These are phyloP conservation scores for Fraxinus cuspidata DNA, from an alignment of 257 asterid genomes.

Conservation along the genomic window DNA sequence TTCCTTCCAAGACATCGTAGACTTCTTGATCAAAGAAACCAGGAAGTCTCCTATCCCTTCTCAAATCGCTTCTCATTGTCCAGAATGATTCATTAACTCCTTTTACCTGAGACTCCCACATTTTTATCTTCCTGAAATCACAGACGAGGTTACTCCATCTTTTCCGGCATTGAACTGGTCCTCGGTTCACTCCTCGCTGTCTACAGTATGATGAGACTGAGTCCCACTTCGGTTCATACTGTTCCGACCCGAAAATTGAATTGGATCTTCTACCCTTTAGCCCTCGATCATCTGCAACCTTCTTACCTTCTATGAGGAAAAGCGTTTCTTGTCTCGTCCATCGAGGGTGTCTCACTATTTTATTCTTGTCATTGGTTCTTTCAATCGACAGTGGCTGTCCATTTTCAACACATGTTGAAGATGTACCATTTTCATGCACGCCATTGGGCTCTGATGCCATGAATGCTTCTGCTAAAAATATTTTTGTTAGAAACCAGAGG, in stretches of 20 bases:
- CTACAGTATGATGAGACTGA: conserved; percentile 67
- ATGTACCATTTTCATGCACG: conserved; percentile 26
- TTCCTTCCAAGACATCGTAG: conserved; percentile 59
- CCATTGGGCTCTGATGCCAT: conserved; percentile 38
- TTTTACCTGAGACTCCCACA: conserved; percentile 46
- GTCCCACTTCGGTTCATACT: conserved; percentile 69
- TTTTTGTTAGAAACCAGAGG: conserved; percentile 9
- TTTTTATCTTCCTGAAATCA: conserved; percentile 73
- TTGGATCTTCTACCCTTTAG: conserved; percentile 44
- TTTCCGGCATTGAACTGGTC: conserved; percentile 76
- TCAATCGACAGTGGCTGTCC: conserved; percentile 32
- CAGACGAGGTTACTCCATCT: conserved; percentile 83
- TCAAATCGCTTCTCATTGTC: conserved; percentile 67
- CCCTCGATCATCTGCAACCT: conserved; percentile 57
- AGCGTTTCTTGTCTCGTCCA: conserved; percentile 77
- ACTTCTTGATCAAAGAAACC: conserved; percentile 65
- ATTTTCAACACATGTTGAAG: conserved; percentile 15
- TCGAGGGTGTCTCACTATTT: conserved; percentile 63
- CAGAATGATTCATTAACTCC: conserved; percentile 52
- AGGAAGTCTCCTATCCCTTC: conserved; percentile 60
- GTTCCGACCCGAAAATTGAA: conserved; percentile 38
- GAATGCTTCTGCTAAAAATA: conserved; percentile 15
- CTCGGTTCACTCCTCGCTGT: conserved; percentile 55
- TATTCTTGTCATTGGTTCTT: conserved; percentile 35
- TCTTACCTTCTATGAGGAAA: conserved; percentile 68